phyloP scores from a whole-genome alignment of 2,329 filamentous ascomycete species.

The Ophiocordyceps camponoti-rufipedis region DNA sequence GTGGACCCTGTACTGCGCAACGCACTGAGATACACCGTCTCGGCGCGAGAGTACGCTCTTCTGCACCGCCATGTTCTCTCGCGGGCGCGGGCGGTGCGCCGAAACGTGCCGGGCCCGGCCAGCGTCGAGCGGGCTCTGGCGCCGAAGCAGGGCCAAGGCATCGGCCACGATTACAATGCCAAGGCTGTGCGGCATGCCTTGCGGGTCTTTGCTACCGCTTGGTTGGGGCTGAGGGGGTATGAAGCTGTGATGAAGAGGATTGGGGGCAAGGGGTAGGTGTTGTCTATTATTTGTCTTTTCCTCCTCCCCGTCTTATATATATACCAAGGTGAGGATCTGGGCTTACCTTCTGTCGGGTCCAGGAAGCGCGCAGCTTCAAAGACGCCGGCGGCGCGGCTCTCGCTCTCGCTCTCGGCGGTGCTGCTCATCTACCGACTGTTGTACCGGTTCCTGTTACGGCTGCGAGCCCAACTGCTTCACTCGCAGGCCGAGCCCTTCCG shows the following conservation, averaged over 20 bases:
- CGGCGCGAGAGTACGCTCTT: conserved; percentile 66
- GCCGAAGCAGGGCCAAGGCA: conserved; percentile 8
- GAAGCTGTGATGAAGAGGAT: conserved; percentile 31
- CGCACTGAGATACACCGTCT: conserved; percentile 72
- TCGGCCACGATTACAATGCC: conserved; percentile 48
- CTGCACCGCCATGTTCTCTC: conserved; percentile 73
- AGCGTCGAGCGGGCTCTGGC: conserved; percentile 26
- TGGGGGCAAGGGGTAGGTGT: conserved; percentile 25
- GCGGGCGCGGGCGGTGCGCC: conserved; percentile 40
- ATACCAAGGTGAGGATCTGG: too few species aligned
- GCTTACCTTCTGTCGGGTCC: too few species aligned
- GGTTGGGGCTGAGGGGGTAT: conserved; percentile 44
- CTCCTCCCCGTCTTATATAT: background rate
- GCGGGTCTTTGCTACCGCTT: conserved; percentile 49
- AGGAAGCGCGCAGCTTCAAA: conserved; percentile 38
- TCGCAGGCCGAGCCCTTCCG: conserved; percentile 70
- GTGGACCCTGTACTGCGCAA: conserved; percentile 64
- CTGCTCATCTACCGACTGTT: conserved; percentile 77
- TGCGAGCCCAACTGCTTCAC: conserved; percentile 62
- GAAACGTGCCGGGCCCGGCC: conserved; percentile 35
- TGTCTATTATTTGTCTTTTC: background rate
- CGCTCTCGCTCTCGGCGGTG: conserved; percentile 67
- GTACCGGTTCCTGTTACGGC: conserved; percentile 70
- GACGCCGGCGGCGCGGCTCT: conserved; percentile 57
- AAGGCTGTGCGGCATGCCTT: conserved; percentile 52